Evolutionary conservation across 2,329 filamentous ascomycete genomes (phyloP).

Genomic region (Thielaviopsis populi): DNA sequence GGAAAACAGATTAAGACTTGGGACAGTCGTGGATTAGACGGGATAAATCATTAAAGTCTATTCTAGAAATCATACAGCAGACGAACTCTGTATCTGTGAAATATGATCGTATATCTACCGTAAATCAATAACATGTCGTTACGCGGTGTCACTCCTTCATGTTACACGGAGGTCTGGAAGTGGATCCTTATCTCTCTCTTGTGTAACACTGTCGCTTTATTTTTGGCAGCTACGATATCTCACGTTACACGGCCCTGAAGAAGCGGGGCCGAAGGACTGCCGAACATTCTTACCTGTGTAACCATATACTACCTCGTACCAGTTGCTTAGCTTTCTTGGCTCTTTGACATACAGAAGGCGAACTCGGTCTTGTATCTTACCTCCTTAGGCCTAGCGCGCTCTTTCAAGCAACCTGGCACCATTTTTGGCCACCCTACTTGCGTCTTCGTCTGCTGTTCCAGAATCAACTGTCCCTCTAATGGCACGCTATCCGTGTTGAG

Average conservation of each 20-base stretch:
- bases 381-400: not conserved
- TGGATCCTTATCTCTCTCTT: not conserved
- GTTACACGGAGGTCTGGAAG: not conserved
- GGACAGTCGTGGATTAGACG: no score
- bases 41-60: no score
- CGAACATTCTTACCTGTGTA: not conserved
- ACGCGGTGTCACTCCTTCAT: no score
- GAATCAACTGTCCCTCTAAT: not conserved
- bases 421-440: not conserved
- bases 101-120: no score
- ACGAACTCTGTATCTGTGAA: no score
- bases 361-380: not conserved
- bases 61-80: no score
- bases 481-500: not conserved
- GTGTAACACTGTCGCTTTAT: not conserved
- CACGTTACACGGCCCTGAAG: not conserved
- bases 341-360: not conserved
- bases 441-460: not conserved
- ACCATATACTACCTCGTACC: not conserved
- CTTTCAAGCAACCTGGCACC: not conserved
- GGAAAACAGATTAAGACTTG: no score
- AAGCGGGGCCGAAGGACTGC: not conserved
- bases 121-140: no score
- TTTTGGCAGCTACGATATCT: not conserved
- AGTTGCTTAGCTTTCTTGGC: not conserved